phyloP scores from a whole-genome alignment of 768 basidiomycete species.

The Naganishia vaughanmartiniae region DNA sequence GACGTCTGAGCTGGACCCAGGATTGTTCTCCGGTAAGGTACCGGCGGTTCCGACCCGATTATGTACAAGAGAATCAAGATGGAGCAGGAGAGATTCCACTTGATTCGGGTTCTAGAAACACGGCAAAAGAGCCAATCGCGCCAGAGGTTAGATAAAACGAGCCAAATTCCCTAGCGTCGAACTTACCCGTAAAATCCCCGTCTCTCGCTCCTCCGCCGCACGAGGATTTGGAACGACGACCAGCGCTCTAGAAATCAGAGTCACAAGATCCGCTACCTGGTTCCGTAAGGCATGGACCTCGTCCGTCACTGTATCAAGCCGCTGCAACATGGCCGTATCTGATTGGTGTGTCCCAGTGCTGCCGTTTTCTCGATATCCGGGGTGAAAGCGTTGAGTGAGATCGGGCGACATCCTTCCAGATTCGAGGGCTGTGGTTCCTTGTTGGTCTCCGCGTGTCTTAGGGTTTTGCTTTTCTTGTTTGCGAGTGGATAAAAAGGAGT shows the following conservation, averaged over 20 bases:
- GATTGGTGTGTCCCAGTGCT: not conserved
- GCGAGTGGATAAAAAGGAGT: not conserved
- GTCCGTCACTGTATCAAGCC: not conserved
- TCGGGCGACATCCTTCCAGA: not conserved
- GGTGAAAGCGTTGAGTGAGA: not conserved
- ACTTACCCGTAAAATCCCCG: not conserved
- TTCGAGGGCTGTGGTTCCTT: not conserved
- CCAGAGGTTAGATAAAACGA: not conserved
- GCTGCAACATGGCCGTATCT: not conserved
- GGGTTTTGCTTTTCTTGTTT: not conserved
- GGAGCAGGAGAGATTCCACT: not conserved
- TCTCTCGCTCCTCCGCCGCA: not conserved
- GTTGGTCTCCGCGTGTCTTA: not conserved
- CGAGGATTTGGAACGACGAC: not conserved
- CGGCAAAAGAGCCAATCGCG: not conserved
- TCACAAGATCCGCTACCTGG: not conserved
- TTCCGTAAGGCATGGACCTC: conserved; percentile 6
- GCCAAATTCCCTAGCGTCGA: too few species aligned
- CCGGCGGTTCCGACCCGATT: not conserved
- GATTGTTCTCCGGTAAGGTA: not conserved
- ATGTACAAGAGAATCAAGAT: conserved; percentile 4
- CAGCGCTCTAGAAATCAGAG: not conserved
- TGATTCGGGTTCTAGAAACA: not conserved
- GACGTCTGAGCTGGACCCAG: not conserved
- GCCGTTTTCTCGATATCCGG: not conserved